phyloP scores from a whole-genome alignment of 495 filamentous ascomycete species.

The Thermothielavioides terrestris region DNA sequence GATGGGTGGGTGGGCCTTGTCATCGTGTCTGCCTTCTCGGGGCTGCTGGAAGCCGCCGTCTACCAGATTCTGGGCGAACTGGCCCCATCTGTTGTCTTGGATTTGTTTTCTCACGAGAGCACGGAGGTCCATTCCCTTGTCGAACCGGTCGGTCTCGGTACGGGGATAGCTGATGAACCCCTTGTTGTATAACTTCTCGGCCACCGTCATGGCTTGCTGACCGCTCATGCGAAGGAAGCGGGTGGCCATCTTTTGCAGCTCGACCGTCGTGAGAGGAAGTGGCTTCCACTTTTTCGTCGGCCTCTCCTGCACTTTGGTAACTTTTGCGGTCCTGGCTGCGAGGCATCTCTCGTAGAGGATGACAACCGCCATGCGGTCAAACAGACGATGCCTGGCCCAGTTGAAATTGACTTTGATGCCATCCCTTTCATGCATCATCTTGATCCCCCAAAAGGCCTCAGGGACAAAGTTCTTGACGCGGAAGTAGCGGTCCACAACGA shows the following conservation, averaged over 20 bases:
- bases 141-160: slow-evolving; percentile 96
- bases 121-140: slow-evolving; percentile 76
- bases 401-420: slow-evolving; percentile 73
- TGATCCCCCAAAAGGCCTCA: slow-evolving; percentile 87
- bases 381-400: slow-evolving; percentile 76
- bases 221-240: slow-evolving; percentile 76
- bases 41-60: slow-evolving; percentile 75
- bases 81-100: slow-evolving; percentile 65
- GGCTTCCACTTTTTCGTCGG: slow-evolving; percentile 93
- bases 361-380: slow-evolving; percentile 73
- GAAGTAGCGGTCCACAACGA: slow-evolving; percentile 93
- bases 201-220: slow-evolving; percentile 78
- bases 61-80: slow-evolving; percentile 70
- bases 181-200: slow-evolving; percentile 84
- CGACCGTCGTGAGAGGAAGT: slow-evolving; percentile 90
- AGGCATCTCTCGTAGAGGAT: slow-evolving; percentile 83
- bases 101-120: slow-evolving; percentile 77
- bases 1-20: slow-evolving; percentile 94
- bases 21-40: slow-evolving; percentile 75
- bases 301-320: slow-evolving; percentile 76
- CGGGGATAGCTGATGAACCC: slow-evolving; percentile 96
- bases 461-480: slow-evolving; percentile 87
- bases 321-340: slow-evolving; percentile 62
- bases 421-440: slow-evolving; percentile 69
- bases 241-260: slow-evolving; percentile 94